phyloP scores from a whole-genome alignment of 2,329 filamentous ascomycete species.

The Hypoxylon sp. region DNA sequence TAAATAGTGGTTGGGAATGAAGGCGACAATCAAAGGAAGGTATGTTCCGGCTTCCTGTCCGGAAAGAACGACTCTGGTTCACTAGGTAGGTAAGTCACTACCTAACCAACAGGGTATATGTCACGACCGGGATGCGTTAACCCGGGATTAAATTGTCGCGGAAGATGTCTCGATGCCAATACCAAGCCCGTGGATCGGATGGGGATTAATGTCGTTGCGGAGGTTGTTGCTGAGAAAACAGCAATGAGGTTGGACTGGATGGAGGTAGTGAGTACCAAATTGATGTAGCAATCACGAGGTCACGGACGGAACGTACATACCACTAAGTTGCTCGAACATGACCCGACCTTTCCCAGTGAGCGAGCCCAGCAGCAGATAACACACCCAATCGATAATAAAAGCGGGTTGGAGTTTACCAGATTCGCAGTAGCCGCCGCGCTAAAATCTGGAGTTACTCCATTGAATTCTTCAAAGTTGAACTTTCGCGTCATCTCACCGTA shows the following conservation, averaged over 20 bases:
- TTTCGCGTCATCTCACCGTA: too few species aligned
- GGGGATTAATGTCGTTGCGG: constrained; percentile 32
- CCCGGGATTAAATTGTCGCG: neutral
- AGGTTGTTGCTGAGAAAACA: constrained; percentile 22
- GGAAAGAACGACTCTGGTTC: constrained; percentile 14
- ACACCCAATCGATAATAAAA: constrained; percentile 21
- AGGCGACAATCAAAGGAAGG: neutral
- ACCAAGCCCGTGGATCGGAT: too few species aligned
- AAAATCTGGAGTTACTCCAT: constrained; percentile 11
- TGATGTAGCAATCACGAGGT: constrained; percentile 29
- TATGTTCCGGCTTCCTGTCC: constrained; percentile 2
- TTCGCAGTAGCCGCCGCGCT: constrained; percentile 2
- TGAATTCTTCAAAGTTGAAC: too few species aligned
- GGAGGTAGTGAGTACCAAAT: constrained; percentile 12
- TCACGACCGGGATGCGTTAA: constrained; percentile 1
- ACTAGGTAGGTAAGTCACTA: too few species aligned
- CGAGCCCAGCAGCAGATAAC: too few species aligned
- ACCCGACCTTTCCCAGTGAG: too few species aligned
- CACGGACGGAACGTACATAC: constrained; percentile 29
- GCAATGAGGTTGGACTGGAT: too few species aligned
- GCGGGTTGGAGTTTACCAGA: constrained; percentile 12
- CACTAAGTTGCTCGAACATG: constrained; percentile 13
- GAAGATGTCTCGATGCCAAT: neutral
- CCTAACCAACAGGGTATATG: constrained; percentile 15
- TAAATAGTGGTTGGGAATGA: constrained; percentile 9